Conservation (phyloP, 1,284 basidiomycete species). For the Cutaneotrichosporon mucoides region DNA sequence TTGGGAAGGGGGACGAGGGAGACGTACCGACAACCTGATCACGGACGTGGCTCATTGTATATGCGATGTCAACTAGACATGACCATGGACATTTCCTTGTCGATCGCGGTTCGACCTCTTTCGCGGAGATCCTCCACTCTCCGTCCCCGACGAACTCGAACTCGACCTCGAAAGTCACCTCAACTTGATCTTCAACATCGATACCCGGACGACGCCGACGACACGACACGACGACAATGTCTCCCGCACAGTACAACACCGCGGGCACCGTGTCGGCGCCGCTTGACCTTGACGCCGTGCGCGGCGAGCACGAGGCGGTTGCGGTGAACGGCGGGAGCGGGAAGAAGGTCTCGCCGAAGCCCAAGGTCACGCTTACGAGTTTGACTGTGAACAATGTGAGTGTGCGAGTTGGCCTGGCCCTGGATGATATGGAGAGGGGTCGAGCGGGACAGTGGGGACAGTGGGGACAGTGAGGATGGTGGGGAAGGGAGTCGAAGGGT, state of each 20-base stretch:
- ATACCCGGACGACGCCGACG: background rate
- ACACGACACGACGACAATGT: background rate
- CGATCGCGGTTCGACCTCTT: too few species aligned
- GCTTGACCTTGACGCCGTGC: constrained; percentile 34
- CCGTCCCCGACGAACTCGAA: background rate
- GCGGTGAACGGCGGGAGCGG: constrained; percentile 24
- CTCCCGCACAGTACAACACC: constrained; percentile 29
- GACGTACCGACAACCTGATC: constrained; percentile 13
- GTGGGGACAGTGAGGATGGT: too few species aligned
- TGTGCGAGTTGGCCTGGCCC: background rate
- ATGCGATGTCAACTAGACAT: too few species aligned
- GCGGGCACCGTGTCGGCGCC: constrained; percentile 44
- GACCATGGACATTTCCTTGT: too few species aligned
- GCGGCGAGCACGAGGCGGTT: constrained; percentile 39
- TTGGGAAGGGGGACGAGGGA: too few species aligned
- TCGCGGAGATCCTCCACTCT: background rate
- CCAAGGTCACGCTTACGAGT: constrained; percentile 47
- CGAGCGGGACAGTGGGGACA: too few species aligned
- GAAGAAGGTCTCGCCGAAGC: constrained; percentile 32
- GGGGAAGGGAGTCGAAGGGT: too few species aligned
- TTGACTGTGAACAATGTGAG: constrained; percentile 49
- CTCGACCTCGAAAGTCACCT: background rate
- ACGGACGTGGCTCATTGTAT: constrained; percentile 13
- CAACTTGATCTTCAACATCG: too few species aligned
- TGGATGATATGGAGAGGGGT: too few species aligned